phyloP scores from a whole-genome alignment of 2,329 filamentous ascomycete genomes.

The Massarina eburnea region DNA sequence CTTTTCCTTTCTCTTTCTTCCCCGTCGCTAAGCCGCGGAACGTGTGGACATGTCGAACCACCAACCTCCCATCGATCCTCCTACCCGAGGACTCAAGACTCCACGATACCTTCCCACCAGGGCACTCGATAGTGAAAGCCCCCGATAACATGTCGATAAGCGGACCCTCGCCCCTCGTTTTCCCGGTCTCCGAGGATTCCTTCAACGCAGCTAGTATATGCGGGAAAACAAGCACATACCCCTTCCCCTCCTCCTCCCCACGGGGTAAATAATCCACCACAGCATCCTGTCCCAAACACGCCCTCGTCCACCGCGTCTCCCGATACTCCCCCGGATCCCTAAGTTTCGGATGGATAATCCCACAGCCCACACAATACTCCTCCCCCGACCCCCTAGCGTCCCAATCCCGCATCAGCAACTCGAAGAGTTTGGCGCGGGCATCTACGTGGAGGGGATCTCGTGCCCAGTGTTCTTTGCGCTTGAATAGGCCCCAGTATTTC shows the following conservation, averaged over 20 bases:
- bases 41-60: constrained; percentile 2
- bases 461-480: neutral
- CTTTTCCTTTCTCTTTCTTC: neutral
- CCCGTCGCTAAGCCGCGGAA: neutral
- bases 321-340: neutral
- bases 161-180: neutral
- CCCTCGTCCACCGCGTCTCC: neutral
- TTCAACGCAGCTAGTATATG: constrained; percentile 3
- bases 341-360: constrained; percentile 2
- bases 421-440: neutral
- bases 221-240: constrained; percentile 1
- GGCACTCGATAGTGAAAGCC: neutral
- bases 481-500: neutral
- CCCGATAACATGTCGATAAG: neutral
- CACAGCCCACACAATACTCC: neutral
- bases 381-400: neutral
- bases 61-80: neutral
- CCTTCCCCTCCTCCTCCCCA: neutral
- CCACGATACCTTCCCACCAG: neutral
- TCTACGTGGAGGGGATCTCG: neutral
- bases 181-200: neutral
- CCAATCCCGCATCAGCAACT: neutral
- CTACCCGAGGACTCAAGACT: neutral
- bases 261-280: constrained; percentile 8
- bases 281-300: constrained; percentile 3